Conservation (phyloP, 139 green algal species). For the Chlorella sp. region DNA sequence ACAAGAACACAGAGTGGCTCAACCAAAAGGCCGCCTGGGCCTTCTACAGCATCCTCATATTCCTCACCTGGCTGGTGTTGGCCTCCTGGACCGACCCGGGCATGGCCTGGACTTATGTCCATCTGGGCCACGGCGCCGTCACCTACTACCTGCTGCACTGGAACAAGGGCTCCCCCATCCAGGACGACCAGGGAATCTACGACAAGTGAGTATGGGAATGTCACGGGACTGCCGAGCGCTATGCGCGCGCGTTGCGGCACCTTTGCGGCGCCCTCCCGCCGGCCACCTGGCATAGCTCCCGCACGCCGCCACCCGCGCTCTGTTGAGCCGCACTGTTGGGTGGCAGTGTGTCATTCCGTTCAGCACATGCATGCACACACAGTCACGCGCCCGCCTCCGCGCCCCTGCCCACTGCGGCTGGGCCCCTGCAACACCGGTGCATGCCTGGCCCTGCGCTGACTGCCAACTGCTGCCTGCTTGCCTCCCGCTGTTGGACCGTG, state of each 20-base stretch:
- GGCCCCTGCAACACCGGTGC: no score
- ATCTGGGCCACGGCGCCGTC: slow-evolving; percentile 81
- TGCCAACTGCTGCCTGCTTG: neutral
- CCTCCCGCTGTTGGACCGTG: neutral
- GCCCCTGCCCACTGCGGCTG: neutral
- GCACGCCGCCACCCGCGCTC: no score
- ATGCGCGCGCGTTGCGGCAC: no score
- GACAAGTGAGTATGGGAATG: slow-evolving; percentile 46
- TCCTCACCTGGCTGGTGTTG: slow-evolving; percentile 76
- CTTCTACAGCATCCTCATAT: slow-evolving; percentile 80
- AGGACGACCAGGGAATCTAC: slow-evolving; percentile 84
- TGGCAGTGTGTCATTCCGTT: no score
- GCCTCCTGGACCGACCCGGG: slow-evolving; percentile 74
- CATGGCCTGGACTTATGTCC: slow-evolving; percentile 90
- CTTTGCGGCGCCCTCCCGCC: no score
- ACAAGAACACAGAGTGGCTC: slow-evolving; percentile 58
- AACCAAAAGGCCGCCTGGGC: slow-evolving; percentile 65
- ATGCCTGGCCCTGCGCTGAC: neutral
- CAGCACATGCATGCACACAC: no score
- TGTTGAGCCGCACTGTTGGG: no score
- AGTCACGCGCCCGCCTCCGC: no score
- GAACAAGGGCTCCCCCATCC: slow-evolving; percentile 84
- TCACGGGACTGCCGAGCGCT: neutral
- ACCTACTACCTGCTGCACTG: slow-evolving; percentile 92
- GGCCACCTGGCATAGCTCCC: no score